Base-by-base conservation (phyloP, 306 rosid genomes). In the Casuarina cunninghamiana region DNA sequence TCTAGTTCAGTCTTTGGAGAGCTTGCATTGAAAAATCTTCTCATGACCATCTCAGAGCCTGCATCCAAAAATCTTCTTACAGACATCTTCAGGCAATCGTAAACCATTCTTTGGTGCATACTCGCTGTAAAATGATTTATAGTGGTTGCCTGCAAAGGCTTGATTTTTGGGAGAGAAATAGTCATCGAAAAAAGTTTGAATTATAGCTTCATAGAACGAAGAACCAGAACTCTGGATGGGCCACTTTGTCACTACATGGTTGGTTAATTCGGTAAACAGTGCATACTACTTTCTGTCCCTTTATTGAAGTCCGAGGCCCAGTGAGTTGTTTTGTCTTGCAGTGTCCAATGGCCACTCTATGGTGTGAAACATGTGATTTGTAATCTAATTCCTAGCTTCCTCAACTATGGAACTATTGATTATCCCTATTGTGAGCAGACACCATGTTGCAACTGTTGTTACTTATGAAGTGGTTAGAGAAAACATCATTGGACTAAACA, bases 261-360 rank as follows among this genome's bases (percentile, higher is more conserved):
- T 35, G 6, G 16, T 55, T 5, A 50, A 51, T 19, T 72, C 43
- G 60, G 55, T 81, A 77, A 62, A 83, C 77, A 74, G 81, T 78
- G n/a, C 17, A 55, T 67, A 50, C 79, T 83, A 76, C 81, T 63
- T 74, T 65, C 57, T 61, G 53, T 50, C 41, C 12, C 81, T 72
- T 76, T 67, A 48, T 53, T 72, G 43, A 74, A 65, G 65, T 74
- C 66, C 37, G 48, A 68, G 71, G 63, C 43, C 43, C 80, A 66
- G 60, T 53, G 10, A 44, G 72, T 46, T 53, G 32, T 39, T 61
- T 26, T 26, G 50, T 73, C 44, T 58, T 73, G 74, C 77, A 73
- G 43, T 80, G 71, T 26, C 72, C 51, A 57, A 10, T 42, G 44
- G 39, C 73, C 62, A 13, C 39, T 38, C 74, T 11, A 53, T 71